Percentiles rank a stretch among this genome's conserved stretches.
These are phyloP conservation scores for Lycium barbarum DNA, from an alignment of 257 asterid species.

Conservation along the genomic window DNA sequence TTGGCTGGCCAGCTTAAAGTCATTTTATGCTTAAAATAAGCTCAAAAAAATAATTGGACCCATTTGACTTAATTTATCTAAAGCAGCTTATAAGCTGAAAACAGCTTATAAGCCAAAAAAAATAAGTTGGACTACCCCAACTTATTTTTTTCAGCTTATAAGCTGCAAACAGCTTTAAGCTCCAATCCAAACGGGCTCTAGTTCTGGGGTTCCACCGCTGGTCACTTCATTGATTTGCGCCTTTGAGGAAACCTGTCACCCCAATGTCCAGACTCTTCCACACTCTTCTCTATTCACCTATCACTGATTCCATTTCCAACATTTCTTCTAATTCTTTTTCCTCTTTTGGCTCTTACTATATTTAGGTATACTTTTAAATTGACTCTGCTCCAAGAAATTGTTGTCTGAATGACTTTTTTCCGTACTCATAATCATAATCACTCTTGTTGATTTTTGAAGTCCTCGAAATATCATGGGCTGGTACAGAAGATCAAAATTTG, in stretches of 20 bases:
- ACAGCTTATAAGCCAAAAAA: no score
- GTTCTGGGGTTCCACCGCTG: neutral
- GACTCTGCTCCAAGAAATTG: neutral
- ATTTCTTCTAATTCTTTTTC: neutral
- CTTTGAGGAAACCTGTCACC: neutral
- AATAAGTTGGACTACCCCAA: no score
- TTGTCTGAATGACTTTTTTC: constrained; percentile 13
- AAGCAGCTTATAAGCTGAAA: no score
- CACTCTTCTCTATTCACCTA: constrained; percentile 4
- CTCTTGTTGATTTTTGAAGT: constrained; percentile 15
- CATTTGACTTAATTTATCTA: no score
- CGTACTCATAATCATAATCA: neutral
- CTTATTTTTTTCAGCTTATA: no score
- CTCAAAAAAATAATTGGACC: no score
- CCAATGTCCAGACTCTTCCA: constrained; percentile 33
- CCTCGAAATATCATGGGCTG: constrained; percentile 60
- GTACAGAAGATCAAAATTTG: constrained; percentile 58
- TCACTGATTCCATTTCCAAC: neutral
- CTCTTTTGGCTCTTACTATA: neutral
- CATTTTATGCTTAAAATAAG: no score
- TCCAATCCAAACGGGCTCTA: no score
- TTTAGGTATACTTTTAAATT: neutral
- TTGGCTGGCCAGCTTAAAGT: no score
- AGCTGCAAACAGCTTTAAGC: no score
- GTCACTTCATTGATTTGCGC: neutral